These are phyloP conservation scores for Solanum infundibuliforme DNA, from an alignment of 257 asterid species.

Conservation along the genomic window DNA sequence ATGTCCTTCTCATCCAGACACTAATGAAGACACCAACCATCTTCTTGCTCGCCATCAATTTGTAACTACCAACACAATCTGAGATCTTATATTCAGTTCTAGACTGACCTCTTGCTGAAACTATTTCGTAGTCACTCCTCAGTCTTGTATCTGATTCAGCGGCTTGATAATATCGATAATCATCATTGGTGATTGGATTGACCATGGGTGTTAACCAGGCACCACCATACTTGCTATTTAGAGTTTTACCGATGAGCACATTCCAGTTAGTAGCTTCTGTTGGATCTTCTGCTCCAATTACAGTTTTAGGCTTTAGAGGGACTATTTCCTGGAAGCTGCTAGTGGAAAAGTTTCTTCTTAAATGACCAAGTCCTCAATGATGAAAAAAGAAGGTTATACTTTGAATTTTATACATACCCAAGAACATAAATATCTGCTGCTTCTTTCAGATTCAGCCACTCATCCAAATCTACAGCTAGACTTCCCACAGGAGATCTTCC, in stretches of 20 bases:
- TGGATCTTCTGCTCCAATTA: conserved; percentile 74
- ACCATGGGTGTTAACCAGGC: conserved; percentile 68
- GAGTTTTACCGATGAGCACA: conserved; percentile 51
- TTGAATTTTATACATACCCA: conserved; percentile 42
- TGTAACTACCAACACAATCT: conserved; percentile 29
- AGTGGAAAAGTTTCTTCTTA: neutral
- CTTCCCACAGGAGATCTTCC: conserved; percentile 83
- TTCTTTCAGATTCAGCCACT: conserved; percentile 77
- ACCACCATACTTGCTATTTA: conserved; percentile 54
- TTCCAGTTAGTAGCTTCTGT: conserved; percentile 93
- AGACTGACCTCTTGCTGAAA: conserved; percentile 10
- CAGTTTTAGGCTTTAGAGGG: conserved; percentile 59
- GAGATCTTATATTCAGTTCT: conserved; percentile 5
- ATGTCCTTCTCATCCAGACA: conserved; percentile 72
- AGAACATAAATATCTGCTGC: conserved; percentile 82
- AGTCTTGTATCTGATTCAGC: conserved; percentile 3
- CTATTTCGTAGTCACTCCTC: conserved; percentile 3
- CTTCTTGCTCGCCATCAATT: conserved; percentile 76
- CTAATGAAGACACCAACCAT: conserved; percentile 95
- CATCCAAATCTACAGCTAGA: conserved; percentile 72
- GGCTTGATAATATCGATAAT: conserved; percentile 10
- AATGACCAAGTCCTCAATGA: neutral
- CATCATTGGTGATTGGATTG: conserved; percentile 51
- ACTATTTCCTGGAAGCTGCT: conserved; percentile 91
- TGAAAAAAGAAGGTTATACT: neutral